phyloP scores from a whole-genome alignment of 1,284 basidiomycete species.

The Heterobasidion occidentale region DNA sequence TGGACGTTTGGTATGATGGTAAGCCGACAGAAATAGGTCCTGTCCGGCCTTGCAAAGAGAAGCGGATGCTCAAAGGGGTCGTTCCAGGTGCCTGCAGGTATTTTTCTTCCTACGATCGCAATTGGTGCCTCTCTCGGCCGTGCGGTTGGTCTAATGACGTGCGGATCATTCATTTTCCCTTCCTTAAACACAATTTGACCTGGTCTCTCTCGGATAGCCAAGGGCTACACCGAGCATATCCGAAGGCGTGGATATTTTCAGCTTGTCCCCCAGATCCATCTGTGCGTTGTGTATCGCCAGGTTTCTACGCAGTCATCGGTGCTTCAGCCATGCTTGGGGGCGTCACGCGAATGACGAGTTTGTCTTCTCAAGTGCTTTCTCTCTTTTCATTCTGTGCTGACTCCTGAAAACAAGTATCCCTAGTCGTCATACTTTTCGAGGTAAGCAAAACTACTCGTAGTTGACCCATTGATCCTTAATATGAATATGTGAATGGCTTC shows the following conservation, averaged over 20 bases:
- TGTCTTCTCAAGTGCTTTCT: conserved; percentile 14
- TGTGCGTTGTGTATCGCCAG: conserved; percentile 65
- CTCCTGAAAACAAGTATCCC: conserved; percentile 38
- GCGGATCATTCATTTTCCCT: conserved; percentile 15
- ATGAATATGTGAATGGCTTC: background rate
- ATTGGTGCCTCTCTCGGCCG: conserved; percentile 66
- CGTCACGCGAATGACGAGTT: conserved; percentile 76
- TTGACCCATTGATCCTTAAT: background rate
- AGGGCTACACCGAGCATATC: conserved; percentile 52
- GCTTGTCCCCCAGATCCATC: conserved; percentile 65
- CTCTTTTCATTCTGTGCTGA: background rate
- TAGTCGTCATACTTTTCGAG: conserved; percentile 71
- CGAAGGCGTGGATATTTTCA: conserved; percentile 58
- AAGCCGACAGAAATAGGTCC: conserved; percentile 7
- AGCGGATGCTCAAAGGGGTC: background rate
- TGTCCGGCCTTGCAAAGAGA: background rate
- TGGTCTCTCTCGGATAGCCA: conserved; percentile 33
- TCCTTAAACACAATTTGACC: background rate
- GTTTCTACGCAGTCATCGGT: conserved; percentile 79
- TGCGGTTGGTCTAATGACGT: conserved; percentile 64
- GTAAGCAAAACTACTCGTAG: conserved; percentile 20
- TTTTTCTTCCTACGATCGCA: conserved; percentile 67
- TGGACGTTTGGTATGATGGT: conserved; percentile 79
- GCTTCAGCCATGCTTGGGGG: conserved; percentile 77
- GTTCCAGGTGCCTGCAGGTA: conserved; percentile 51